Evolutionary conservation across 441 rosid species (phyloP).

Genomic region (Kokia cookei): DNA sequence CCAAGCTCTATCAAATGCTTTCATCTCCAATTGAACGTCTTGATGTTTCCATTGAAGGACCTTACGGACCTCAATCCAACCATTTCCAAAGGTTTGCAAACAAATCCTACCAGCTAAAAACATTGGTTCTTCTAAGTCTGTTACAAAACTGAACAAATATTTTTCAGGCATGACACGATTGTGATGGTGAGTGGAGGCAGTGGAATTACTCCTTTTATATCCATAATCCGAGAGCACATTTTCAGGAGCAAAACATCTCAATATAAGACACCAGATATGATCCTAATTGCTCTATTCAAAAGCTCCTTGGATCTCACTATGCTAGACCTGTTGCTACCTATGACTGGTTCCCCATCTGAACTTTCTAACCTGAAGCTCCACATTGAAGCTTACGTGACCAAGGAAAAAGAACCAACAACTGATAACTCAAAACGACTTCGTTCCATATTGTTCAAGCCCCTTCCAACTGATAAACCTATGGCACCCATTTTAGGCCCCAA

Average conservation of each 20-base stretch:
- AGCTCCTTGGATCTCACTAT: conserved; percentile 63
- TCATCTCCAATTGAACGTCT: conserved; percentile 39
- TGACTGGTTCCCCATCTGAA: conserved; percentile 31
- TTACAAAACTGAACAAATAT: not conserved
- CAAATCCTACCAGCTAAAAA: not conserved
- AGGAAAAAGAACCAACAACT: conserved; percentile 35
- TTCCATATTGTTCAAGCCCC: conserved; percentile 63
- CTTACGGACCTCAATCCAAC: conserved; percentile 49
- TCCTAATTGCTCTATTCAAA: conserved; percentile 71
- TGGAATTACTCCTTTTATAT: conserved; percentile 87
- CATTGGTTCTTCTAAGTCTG: no score
- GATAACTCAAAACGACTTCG: conserved; percentile 21
- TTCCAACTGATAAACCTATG: conserved; percentile 43
- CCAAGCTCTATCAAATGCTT: conserved; percentile 33
- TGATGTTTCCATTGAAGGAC: conserved; percentile 44
- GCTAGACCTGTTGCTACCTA: conserved; percentile 73
- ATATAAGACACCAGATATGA: conserved; percentile 46
- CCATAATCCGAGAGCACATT: conserved; percentile 64
- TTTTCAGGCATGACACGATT: conserved; percentile 58
- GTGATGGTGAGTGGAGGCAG: conserved; percentile 97
- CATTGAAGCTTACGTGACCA: conserved; percentile 73
- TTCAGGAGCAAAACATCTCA: conserved; percentile 28
- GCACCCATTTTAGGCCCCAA: conserved; percentile 65
- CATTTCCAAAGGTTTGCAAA: conserved; percentile 34
- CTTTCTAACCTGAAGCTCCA: conserved; percentile 42